Conservation (phyloP, 169 alveolate genomes). For the Babesia ovis region DNA sequence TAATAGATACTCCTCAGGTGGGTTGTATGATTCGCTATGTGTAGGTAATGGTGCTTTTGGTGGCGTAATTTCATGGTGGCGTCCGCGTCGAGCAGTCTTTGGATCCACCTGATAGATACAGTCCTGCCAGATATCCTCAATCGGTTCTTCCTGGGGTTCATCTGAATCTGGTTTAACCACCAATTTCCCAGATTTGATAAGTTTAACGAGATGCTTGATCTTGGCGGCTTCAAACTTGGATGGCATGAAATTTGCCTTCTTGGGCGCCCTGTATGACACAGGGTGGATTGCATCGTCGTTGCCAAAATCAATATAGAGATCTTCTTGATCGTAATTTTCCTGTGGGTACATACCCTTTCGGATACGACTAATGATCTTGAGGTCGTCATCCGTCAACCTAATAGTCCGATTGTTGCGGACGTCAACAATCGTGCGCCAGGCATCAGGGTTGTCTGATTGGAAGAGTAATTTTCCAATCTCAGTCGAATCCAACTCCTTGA, state of each 20-base stretch:
- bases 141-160: conserved; percentile 52
- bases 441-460: conserved; percentile 64
- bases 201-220: conserved; percentile 75
- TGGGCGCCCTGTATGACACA: conserved; percentile 79
- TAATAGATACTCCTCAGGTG: conserved; percentile 63
- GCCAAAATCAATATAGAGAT: conserved; percentile 52
- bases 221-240: conserved; percentile 89
- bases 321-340: conserved; percentile 61
- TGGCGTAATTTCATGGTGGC: conserved; percentile 49
- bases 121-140: conserved; percentile 85
- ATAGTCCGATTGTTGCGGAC: conserved; percentile 46
- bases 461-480: conserved; percentile 61
- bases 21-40: conserved; percentile 67
- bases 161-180: conserved; percentile 25
- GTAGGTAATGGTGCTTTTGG: conserved; percentile 65
- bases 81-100: conserved; percentile 52
- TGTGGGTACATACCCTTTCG: conserved; percentile 70
- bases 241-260: conserved; percentile 86
- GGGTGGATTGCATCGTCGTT: conserved; percentile 74
- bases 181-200: conserved; percentile 69
- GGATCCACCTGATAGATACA: conserved; percentile 69
- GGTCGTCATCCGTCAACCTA: conserved; percentile 62
- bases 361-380: conserved; percentile 58
- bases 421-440: conserved; percentile 66
- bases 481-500: conserved; percentile 62